Evolutionary conservation across 2,329 filamentous ascomycete species (phyloP).

Genomic region (Colletotrichum theobromicola): DNA sequence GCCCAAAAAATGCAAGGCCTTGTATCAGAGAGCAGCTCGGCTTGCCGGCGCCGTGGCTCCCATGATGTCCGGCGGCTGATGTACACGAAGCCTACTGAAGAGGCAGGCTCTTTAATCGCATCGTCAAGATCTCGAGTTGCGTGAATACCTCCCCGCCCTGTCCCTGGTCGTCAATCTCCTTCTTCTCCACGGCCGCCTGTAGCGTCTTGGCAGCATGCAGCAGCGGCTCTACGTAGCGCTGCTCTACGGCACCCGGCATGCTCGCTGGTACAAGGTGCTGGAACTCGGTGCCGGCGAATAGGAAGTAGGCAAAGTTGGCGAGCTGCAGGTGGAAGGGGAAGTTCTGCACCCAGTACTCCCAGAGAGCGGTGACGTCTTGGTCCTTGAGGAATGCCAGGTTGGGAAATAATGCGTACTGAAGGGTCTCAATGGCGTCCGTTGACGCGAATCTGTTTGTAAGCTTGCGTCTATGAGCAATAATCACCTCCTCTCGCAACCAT

Average conservation of each 20-base stretch:
- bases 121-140: conserved; percentile 47
- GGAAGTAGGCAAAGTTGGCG: conserved; percentile 64
- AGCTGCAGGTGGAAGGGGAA: conserved; percentile 63
- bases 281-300: conserved; percentile 52
- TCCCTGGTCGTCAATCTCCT: conserved; percentile 31
- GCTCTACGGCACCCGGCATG: conserved; percentile 62
- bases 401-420: conserved; percentile 69
- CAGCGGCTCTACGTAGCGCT: conserved; percentile 63
- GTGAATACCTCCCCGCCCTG: conserved; percentile 34
- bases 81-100: conserved; percentile 35
- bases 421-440: conserved; percentile 59
- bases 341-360: conserved; percentile 55
- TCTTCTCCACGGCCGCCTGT: conserved; percentile 34
- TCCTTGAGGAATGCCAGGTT: conserved; percentile 54
- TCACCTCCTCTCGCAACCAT: conserved; percentile 69
- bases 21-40: neutral
- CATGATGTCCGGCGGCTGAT: neutral
- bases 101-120: conserved; percentile 46
- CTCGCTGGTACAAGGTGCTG: conserved; percentile 57
- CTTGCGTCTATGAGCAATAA: conserved; percentile 45
- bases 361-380: conserved; percentile 44
- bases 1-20: conserved; percentile 13
- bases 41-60: conserved; percentile 11
- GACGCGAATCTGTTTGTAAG: conserved; percentile 48
- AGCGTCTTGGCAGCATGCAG: conserved; percentile 45